A percentile compares a stretch with the other conserved stretches of the same genome.
phyloP scores from a whole-genome alignment of 2,329 filamentous ascomycete genomes.

The Fusarium miscanthi region DNA sequence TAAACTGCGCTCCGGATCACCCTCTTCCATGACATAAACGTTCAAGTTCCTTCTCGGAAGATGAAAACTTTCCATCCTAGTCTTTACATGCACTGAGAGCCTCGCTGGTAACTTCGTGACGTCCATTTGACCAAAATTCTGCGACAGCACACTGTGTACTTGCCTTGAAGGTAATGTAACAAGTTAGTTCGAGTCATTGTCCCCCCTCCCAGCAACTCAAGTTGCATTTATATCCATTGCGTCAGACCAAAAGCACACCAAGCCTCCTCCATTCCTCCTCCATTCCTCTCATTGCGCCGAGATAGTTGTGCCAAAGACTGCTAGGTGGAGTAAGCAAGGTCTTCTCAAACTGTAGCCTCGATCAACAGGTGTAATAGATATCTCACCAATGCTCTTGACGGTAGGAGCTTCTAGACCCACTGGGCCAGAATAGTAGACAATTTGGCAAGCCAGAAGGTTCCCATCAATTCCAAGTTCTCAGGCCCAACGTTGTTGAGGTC shows the following conservation, averaged over 20 bases:
- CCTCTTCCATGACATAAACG: accelerated
- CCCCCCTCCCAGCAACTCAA: neutral
- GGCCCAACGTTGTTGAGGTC: too few species aligned
- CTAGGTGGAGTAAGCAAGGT: neutral
- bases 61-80: neutral
- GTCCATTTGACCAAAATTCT: neutral
- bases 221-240: neutral
- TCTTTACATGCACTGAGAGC: neutral
- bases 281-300: too few species aligned
- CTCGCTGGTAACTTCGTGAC: neutral
- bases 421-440: too few species aligned
- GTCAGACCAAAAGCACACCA: neutral
- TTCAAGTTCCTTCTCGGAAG: neutral
- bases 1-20: accelerated
- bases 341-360: neutral
- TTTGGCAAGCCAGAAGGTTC: too few species aligned
- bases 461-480: too few species aligned
- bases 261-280: too few species aligned
- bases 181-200: neutral
- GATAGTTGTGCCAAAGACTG: neutral
- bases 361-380: neutral
- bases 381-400: too few species aligned
- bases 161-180: neutral
- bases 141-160: neutral
- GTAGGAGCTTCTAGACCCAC: too few species aligned